Percentiles rank a stretch among this genome's conserved stretches.
Evolutionary conservation across 768 basidiomycete species (phyloP).

Genomic region (Cystofilobasidium macerans): DNA sequence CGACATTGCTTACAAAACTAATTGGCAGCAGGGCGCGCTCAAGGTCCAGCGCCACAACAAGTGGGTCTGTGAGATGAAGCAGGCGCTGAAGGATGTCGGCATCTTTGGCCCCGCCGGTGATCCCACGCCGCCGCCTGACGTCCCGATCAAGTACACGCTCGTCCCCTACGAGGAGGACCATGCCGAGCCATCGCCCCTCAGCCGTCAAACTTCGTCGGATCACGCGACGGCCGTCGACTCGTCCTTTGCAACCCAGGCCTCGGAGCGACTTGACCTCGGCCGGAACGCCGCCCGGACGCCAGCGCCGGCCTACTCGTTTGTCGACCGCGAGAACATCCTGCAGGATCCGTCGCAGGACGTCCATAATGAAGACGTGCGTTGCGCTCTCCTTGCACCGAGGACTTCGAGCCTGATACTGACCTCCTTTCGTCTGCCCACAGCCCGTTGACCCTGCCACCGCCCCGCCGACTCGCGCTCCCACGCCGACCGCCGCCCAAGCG

Average conservation of each 20-base stretch:
- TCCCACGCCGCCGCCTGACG: conserved; percentile 34
- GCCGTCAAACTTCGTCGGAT: neutral
- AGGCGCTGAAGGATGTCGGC: conserved; percentile 51
- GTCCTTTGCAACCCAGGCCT: neutral
- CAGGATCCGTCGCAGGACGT: conserved; percentile 18
- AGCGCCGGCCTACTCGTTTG: conserved; percentile 21
- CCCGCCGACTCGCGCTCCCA: conserved; percentile 6
- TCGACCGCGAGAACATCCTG: conserved; percentile 15
- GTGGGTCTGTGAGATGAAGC: conserved; percentile 80
- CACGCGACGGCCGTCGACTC: conserved; percentile 9
- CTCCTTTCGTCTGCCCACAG: neutral
- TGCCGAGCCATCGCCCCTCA: neutral
- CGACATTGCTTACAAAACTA: conserved; percentile 48
- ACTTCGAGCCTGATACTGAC: neutral
- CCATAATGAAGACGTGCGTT: conserved; percentile 16
- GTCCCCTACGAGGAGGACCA: conserved; percentile 12
- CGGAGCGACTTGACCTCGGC: conserved; percentile 10
- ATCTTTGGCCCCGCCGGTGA: conserved; percentile 49
- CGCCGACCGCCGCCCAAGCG: neutral
- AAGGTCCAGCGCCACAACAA: conserved; percentile 65
- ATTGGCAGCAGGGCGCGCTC: conserved; percentile 61
- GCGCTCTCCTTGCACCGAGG: neutral
- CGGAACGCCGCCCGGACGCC: neutral
- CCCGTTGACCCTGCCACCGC: neutral
- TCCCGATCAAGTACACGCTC: conserved; percentile 28